A percentile compares a stretch with the other conserved stretches of the same genome.
phyloP scores from a whole-genome alignment of 2,329 filamentous ascomycete species.

The Pyrenochaeta sp. region DNA sequence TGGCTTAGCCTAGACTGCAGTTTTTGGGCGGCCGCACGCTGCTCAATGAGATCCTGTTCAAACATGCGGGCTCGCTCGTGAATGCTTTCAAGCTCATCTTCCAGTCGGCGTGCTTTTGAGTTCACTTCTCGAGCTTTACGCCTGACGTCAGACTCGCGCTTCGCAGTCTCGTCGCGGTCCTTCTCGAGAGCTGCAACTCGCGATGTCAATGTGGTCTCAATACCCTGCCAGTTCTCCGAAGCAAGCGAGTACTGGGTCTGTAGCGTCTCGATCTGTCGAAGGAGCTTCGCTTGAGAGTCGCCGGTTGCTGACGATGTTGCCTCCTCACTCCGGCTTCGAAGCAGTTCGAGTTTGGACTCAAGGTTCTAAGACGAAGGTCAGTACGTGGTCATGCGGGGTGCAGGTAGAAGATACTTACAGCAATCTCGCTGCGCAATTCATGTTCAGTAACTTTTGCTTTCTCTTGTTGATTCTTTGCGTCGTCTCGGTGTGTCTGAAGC shows the following conservation, averaged over 20 bases:
- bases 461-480: conserved; percentile 76
- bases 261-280: conserved; percentile 92
- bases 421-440: conserved; percentile 81
- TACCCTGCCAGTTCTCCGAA: conserved; percentile 96
- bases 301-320: conserved; percentile 82
- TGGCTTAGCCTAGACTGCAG: conserved; percentile 72
- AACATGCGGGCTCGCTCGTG: conserved; percentile 70
- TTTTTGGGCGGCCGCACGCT: conserved; percentile 66
- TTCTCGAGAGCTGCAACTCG: conserved; percentile 82
- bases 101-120: conserved; percentile 70
- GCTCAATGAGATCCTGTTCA: conserved; percentile 69
- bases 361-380: conserved; percentile 63
- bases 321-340: conserved; percentile 87
- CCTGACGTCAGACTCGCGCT: conserved; percentile 85
- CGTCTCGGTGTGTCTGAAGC: conserved; percentile 75
- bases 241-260: conserved; percentile 95
- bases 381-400: conserved; percentile 5
- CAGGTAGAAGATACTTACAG: conserved; percentile 45
- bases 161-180: conserved; percentile 85
- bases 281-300: conserved; percentile 85
- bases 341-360: conserved; percentile 88
- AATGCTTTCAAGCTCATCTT: conserved; percentile 82
- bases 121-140: conserved; percentile 89
- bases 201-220: conserved; percentile 84
- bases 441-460: conserved; percentile 72